These are phyloP conservation scores for Eutrema japonicum DNA, from an alignment of 345 rosid species.

Conservation along the genomic window DNA sequence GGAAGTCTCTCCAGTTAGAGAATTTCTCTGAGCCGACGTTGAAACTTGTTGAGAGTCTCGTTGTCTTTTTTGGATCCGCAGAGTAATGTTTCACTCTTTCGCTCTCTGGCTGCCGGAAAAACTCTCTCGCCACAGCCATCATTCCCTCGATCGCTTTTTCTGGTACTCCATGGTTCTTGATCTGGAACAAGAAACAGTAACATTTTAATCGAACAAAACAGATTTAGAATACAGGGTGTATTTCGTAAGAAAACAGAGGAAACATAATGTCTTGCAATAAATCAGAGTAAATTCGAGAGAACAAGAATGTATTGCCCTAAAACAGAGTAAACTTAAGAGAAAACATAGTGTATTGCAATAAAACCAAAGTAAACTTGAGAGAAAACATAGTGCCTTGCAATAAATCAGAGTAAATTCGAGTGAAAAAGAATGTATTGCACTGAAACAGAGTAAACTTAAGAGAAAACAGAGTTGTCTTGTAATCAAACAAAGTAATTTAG, in stretches of 20 bases:
- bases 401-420: background rate
- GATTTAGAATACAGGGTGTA: background rate
- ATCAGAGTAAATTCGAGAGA: background rate
- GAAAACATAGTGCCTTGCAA: background rate
- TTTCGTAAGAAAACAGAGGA: background rate
- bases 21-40: constrained; percentile 65
- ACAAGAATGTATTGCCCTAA: background rate
- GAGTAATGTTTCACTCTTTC: constrained; percentile 74
- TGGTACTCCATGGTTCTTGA: constrained; percentile 72
- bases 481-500: background rate
- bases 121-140: constrained; percentile 51
- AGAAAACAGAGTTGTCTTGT: background rate
- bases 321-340: background rate
- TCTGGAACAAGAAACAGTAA: constrained; percentile 43
- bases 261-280: background rate
- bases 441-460: background rate
- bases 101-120: constrained; percentile 64
- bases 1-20: constrained; percentile 83
- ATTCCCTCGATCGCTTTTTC: constrained; percentile 45
- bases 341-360: background rate
- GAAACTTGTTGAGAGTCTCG: constrained; percentile 76
- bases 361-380: background rate
- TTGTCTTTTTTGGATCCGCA: constrained; percentile 60
- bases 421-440: background rate
- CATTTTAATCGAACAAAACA: background rate